Evolutionary conservation across 2,329 filamentous ascomycete genomes (phyloP), one percentile per base, ranked within the genome.

Genomic region (Talaromyces funiculosus): DNA sequence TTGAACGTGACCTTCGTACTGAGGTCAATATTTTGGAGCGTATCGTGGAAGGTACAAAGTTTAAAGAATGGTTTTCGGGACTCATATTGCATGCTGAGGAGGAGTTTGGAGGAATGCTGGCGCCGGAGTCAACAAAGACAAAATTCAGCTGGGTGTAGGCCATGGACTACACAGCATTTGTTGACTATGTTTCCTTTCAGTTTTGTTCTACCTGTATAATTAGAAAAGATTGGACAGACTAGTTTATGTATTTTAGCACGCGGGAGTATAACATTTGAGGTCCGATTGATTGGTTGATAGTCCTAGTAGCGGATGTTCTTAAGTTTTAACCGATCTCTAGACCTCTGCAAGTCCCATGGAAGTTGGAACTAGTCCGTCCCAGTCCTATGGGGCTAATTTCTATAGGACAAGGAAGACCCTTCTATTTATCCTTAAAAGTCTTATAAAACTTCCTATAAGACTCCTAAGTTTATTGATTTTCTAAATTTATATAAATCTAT

Each of bases 1-100:
- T 96, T 61, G 76, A 87, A 29, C 83, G 86, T 26, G 90, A 90
- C 61, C 88, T 94, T 77, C 80, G 84, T 61, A 81, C 81, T 61
- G 92, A 96, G 74, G 89, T 93, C 69, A 81, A 82, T 62, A 71
- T 83, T 10, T 79, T 97, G 40, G 77, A 80, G 56, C 80, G 81
- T 55, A 85, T 85, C 69, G 80, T 94, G 20, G 83, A 88, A 60
- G 86, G 86, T 71, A 81, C 85, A 61, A 82, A 86, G 38, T 81
- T 96, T 10, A 84, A 86, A 6, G 81, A 87, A 60, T 96, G 92
- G 90, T 81, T 82, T 62, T 72, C 70, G 16, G 69, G 70, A 53
- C 64, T 75, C 29, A 6, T 59, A 9, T 42, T 43, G 51, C 33
- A 60, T 26, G 61, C 42, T 37, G 49, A 58, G 20, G 53, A 62